These are phyloP conservation scores for Gyrodon lividus DNA, from an alignment of 768 basidiomycete genomes.

Conservation along the genomic window DNA sequence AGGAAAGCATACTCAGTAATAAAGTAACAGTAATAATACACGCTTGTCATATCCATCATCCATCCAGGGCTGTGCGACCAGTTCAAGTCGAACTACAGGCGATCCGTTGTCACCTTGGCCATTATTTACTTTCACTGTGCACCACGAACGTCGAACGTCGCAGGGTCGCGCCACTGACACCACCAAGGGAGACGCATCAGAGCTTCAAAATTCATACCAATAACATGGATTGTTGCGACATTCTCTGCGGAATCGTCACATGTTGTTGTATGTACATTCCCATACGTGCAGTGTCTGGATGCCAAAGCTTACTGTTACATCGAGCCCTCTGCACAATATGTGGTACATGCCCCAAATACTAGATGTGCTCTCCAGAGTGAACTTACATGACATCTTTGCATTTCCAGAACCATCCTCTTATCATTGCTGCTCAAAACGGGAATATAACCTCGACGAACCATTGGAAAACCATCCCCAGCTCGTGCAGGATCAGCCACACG, in stretches of 20 bases:
- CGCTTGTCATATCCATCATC: too few relatives aligned
- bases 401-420: constrained; percentile 12
- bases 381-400: not conserved
- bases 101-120: too few relatives aligned
- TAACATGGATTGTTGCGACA: constrained; percentile 26
- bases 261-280: constrained; percentile 20
- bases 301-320: not conserved
- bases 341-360: constrained; percentile 7
- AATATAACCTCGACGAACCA: constrained; percentile 1
- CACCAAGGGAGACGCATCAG: not conserved
- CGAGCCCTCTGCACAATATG: constrained; percentile 14
- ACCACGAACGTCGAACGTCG: too few relatives aligned
- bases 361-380: not conserved
- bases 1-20: too few relatives aligned
- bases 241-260: constrained; percentile 16
- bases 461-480: not conserved
- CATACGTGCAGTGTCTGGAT: not conserved
- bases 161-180: not conserved
- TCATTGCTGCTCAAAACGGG: constrained; percentile 16
- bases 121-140: too few relatives aligned
- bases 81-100: too few relatives aligned
- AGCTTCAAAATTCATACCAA: not conserved
- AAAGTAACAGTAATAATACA: too few relatives aligned
- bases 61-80: too few relatives aligned
- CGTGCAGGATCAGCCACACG: constrained; percentile 18